Base-by-base conservation (phyloP, 2,329 filamentous ascomycete genomes). In the Madurella fahalii region DNA sequence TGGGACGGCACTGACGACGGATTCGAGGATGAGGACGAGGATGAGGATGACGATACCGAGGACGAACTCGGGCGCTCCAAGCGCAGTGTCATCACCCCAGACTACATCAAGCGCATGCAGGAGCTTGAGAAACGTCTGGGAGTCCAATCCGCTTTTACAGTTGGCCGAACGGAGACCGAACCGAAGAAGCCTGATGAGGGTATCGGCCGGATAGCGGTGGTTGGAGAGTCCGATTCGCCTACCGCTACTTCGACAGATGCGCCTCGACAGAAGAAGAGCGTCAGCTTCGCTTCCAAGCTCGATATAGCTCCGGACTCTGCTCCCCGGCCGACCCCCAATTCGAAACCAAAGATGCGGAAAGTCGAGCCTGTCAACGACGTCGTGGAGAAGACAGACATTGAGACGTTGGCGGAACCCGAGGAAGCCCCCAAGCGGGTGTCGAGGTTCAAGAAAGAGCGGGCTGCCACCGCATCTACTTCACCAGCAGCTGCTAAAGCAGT, bases 21-120 rank as follows among this genome's bases (percentile, higher is more conserved):
- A 7, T 46, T 52, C 5, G 58, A 76, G 16, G 72, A 82, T 4
- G 58, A 76, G n/a, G 72, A 82, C 16, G 77, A 81, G 1, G 78
- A 80, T 1, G 74, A 77, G 0, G 76, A 77, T 4, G 73, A 81
- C n/a, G 86, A 89, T 50, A 83, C 86, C 11, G 86, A 94, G 65
- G 89, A 94, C 65, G 79, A 87, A 57, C 85, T 83, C 65, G 93
- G 93, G 4, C 84, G 89, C 47, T 87, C 82, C 16, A 93, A 81
- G 9, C 77, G 79, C 16, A 78, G 78, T 17, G 77, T 85, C 12
- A 72, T 96, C 49, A 83, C 82, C 15, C 84, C 90, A 42, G 85
- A 89, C 13, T 95, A 95, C 65, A 83, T 85, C 32, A 78, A 82
- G 62, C 81, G 89, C 62, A 97, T 99, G 94, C 79, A 87, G 43